Evolutionary conservation across 305 asterid genomes (phyloP), one percentile per base, ranked within the genome.

Genomic region (Euphrasia arctica): DNA sequence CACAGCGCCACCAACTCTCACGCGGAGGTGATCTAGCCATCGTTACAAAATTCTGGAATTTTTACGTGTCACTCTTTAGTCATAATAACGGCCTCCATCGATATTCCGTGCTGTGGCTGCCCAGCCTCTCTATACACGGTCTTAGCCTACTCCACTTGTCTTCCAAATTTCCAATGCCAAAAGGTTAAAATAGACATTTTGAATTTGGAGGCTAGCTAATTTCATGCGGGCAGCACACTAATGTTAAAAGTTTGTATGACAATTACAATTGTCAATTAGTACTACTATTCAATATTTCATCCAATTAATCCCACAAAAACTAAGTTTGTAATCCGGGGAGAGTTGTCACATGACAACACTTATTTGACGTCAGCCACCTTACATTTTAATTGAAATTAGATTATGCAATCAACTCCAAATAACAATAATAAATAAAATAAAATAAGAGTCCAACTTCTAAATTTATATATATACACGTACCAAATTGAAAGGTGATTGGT

Each of bases 121-220:
- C 71, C 72, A 75, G 74, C 22, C 22, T 18, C 22, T 70, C 63
- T 43, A 34, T 51, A 32, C 0, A 28, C 27, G 15, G 55, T 64
- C 50, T 42, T 42, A 3, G 47, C 39, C 31, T 25, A 54, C 11
- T 69, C 67, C 70, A 56, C 67, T 56, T 66, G 47, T 39, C 45
- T 72, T 68, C 54, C 59, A 52, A 58, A 18, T 18, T 18, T 18
- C 22, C 22, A 18, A 18, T 61, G 64, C 64, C 39, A 67, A 72
- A 55, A 65, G 73, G 79, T 41, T 70, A 69, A 51, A 72, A 55
- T 67, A 51, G 88, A 77, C 78, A 66, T 61, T 79, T 49, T 72
- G 72, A 58, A 67, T 74, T 65, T 51, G 42, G 41, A 79, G 82
- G 83, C 78, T 45, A 72, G 65, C 91, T 74, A 82, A 77, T 74